phyloP scores from a whole-genome alignment of 768 basidiomycete species.

The Lactarius sanguifluus region DNA sequence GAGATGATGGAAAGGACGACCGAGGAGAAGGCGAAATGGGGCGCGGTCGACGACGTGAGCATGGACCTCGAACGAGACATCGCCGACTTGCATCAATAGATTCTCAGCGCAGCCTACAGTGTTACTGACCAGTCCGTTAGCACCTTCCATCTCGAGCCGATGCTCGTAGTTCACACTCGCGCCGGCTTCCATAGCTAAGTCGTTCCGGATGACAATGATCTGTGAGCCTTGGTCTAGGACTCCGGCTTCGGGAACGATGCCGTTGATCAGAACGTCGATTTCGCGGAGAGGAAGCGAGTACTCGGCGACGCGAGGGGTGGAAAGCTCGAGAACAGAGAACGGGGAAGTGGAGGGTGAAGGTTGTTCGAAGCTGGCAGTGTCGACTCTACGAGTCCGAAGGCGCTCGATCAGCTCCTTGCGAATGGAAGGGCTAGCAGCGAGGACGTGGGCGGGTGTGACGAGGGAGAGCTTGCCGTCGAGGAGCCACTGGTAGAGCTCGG shows the following conservation, averaged over 20 bases:
- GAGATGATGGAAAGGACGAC: neutral
- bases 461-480: too few relatives aligned
- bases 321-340: neutral
- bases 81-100: neutral
- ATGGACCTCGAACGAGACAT: neutral
- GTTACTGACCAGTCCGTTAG: neutral
- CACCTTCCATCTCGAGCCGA: neutral
- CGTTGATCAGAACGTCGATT: neutral
- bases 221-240: neutral
- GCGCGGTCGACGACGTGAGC: neutral
- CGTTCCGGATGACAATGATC: neutral
- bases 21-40: neutral
- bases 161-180: neutral
- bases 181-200: neutral
- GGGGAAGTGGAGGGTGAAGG: neutral
- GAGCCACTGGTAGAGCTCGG: too few relatives aligned
- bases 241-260: neutral
- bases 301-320: neutral
- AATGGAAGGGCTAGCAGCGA: too few relatives aligned
- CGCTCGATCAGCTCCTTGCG: too few relatives aligned
- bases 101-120: neutral
- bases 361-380: neutral
- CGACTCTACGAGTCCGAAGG: neutral
- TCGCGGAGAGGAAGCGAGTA: neutral
- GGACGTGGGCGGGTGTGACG: too few relatives aligned